These are phyloP conservation scores for Mytilinidion resinicola DNA, from an alignment of 495 filamentous ascomycete genomes.

Conservation along the genomic window DNA sequence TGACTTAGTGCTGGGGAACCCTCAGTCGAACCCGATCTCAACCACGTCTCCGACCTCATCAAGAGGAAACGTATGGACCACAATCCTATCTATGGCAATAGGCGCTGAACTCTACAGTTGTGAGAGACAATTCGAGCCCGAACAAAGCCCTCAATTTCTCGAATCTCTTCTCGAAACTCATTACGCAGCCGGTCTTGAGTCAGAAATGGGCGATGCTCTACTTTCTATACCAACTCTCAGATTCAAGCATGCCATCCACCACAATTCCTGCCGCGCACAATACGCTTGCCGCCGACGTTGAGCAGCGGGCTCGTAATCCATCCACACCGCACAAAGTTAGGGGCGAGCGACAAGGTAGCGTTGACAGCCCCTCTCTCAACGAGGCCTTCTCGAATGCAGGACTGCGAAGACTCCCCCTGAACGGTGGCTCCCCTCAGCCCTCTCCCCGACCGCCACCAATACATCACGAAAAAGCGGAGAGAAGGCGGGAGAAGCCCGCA, in stretches of 20 bases:
- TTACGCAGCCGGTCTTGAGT: conserved; percentile 81
- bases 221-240: conserved; percentile 73
- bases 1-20: conserved; percentile 21
- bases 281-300: neutral
- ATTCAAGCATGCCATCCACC: conserved; percentile 32
- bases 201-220: conserved; percentile 97
- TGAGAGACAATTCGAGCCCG: conserved; percentile 65
- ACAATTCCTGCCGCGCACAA: neutral
- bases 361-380: conserved; percentile 35
- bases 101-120: conserved; percentile 41
- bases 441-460: conserved; percentile 3
- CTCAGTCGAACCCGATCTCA: conserved; percentile 55
- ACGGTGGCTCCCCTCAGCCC: conserved; percentile 19
- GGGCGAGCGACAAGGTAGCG: conserved; percentile 29
- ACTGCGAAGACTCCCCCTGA: conserved; percentile 41
- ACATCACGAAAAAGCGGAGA: conserved; percentile 42
- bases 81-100: neutral
- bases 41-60: conserved; percentile 87
- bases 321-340: neutral
- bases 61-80: conserved; percentile 57
- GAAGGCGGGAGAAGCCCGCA: conserved; percentile 61
- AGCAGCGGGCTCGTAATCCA: neutral
- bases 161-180: conserved; percentile 77
- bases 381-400: conserved; percentile 54
- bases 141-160: conserved; percentile 83